A percentile compares a stretch with the other conserved stretches of the same genome.
These are phyloP conservation scores for Dillenia suffruticosa DNA, from an alignment of 164 flowering plant genomes.

Conservation along the genomic window DNA sequence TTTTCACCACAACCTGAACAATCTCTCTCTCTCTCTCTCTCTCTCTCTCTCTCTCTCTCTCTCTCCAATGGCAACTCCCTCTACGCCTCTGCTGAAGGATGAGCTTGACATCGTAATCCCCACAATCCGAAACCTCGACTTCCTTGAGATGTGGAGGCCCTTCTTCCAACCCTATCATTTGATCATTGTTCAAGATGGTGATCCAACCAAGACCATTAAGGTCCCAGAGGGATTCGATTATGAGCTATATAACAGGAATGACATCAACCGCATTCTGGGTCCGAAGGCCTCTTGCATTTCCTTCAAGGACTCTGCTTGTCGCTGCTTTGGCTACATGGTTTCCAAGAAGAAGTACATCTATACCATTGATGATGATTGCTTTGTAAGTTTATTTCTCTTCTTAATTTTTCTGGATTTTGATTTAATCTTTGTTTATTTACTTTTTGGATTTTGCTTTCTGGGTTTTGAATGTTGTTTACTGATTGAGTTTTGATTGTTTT, in stretches of 20 bases:
- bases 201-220: conserved; percentile 58
- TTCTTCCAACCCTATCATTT: conserved; percentile 75
- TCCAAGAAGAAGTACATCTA: conserved; percentile 88
- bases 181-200: conserved; percentile 89
- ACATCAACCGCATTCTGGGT: conserved; percentile 66
- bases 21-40: background rate
- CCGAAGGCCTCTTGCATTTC: conserved; percentile 81
- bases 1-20: background rate
- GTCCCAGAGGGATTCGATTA: conserved; percentile 84
- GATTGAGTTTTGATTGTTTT: background rate
- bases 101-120: conserved; percentile 88
- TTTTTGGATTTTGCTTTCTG: background rate
- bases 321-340: conserved; percentile 85
- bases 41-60: conserved; percentile 5
- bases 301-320: conserved; percentile 88
- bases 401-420: background rate
- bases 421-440: background rate
- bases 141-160: conserved; percentile 90
- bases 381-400: conserved; percentile 41
- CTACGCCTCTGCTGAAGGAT: conserved; percentile 38
- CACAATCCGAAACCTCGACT: conserved; percentile 79
- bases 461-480: background rate
- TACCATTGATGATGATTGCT: conserved; percentile 90
- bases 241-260: conserved; percentile 79
- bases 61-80: conserved; percentile 13